Evolutionary conservation across 768 basidiomycete species (phyloP).

Genomic region (Phaeotremella fagi): DNA sequence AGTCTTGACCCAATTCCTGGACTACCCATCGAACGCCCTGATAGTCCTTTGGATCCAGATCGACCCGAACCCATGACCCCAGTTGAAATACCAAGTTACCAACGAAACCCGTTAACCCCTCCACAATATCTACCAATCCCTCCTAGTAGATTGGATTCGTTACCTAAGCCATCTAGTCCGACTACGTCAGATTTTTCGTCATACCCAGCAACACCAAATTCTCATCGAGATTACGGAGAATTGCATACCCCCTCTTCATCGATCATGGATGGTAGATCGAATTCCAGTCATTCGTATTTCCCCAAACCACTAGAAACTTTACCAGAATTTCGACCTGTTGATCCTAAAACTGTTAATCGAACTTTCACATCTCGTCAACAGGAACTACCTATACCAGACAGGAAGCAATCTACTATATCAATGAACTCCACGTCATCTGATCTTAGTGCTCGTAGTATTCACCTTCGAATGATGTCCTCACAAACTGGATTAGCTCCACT

Average conservation of each 20-base stretch:
- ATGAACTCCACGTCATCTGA: background rate
- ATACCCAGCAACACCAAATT: slow-evolving; percentile 19
- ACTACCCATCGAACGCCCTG: background rate
- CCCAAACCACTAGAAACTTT: background rate
- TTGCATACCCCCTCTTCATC: background rate
- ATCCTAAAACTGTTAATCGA: background rate
- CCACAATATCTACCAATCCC: background rate
- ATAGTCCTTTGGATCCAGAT: background rate
- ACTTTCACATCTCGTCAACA: background rate
- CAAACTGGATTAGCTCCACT: too few relatives aligned
- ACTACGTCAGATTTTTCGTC: slow-evolving; percentile 25
- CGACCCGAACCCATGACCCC: background rate
- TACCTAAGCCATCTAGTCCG: slow-evolving; percentile 8
- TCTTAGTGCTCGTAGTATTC: background rate
- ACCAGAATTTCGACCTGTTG: background rate
- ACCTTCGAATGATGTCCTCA: too few relatives aligned
- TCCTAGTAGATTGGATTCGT: background rate
- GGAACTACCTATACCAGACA: background rate
- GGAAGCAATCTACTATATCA: background rate
- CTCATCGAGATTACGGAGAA: slow-evolving; percentile 9
- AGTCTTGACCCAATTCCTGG: background rate
- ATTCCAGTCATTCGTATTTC: slow-evolving; percentile 3
- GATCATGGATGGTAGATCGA: slow-evolving; percentile 12
- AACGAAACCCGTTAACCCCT: slow-evolving; percentile 1
- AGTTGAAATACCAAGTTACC: background rate